Conservation (phyloP, 768 basidiomycete genomes). For the Mycena maculata region DNA sequence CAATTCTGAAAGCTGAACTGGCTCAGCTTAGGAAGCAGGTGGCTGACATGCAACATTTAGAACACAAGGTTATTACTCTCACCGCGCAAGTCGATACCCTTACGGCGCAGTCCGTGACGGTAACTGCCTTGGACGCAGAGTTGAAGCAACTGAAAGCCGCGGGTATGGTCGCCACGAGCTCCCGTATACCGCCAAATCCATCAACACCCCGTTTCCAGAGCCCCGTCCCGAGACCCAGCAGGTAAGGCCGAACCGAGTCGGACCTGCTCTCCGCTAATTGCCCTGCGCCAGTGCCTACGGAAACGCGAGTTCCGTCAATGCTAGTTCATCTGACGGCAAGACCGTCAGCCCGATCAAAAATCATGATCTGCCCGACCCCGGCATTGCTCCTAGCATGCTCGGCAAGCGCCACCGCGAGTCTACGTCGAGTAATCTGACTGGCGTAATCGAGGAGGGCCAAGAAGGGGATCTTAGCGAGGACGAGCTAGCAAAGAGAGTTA, state of each 20-base stretch:
- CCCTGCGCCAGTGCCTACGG: not conserved
- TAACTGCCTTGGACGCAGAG: slow-evolving; percentile 38
- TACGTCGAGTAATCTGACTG: slow-evolving; percentile 54
- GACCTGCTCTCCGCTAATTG: not conserved
- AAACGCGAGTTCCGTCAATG: slow-evolving; percentile 5
- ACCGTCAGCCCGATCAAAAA: slow-evolving; percentile 29
- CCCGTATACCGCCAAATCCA: slow-evolving; percentile 23
- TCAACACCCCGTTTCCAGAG: slow-evolving; percentile 41
- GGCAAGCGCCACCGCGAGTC: slow-evolving; percentile 77
- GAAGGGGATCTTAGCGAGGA: slow-evolving; percentile 50
- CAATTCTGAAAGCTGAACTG: slow-evolving; percentile 48
- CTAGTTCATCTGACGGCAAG: slow-evolving; percentile 22
- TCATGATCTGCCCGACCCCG: slow-evolving; percentile 47
- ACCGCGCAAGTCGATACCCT: slow-evolving; percentile 46
- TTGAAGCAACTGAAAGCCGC: slow-evolving; percentile 36
- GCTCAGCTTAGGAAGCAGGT: slow-evolving; percentile 48
- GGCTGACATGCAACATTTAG: slow-evolving; percentile 47
- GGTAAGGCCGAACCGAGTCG: not conserved
- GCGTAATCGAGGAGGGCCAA: slow-evolving; percentile 55
- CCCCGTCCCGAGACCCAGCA: slow-evolving; percentile 19
- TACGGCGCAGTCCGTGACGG: slow-evolving; percentile 38
- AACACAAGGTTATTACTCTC: slow-evolving; percentile 51
- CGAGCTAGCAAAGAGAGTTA: slow-evolving; percentile 51
- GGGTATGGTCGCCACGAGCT: slow-evolving; percentile 14
- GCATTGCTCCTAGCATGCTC: slow-evolving; percentile 58